Conservation (phyloP, 768 basidiomycete species). For the Strobilomyces confusus region DNA sequence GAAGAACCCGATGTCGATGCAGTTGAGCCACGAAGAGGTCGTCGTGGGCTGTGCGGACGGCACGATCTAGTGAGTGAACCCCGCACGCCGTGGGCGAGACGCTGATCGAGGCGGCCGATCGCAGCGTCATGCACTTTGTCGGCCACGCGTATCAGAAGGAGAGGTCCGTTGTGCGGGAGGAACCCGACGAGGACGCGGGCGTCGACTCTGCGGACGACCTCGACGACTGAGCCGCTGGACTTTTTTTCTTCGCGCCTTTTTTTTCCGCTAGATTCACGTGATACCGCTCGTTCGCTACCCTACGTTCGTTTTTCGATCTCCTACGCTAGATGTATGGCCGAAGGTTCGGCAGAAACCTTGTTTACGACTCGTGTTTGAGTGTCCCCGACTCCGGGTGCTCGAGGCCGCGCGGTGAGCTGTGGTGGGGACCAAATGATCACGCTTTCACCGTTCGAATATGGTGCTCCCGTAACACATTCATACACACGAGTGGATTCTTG, state of each 20-base stretch:
- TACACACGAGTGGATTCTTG: too few relatives aligned
- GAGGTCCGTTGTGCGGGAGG: conserved; percentile 3
- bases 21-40: conserved; percentile 85
- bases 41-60: conserved; percentile 91
- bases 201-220: conserved; percentile 16
- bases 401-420: too few relatives aligned
- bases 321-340: too few relatives aligned
- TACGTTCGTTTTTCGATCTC: conserved; percentile 27
- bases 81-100: not conserved
- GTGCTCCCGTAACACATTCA: too few relatives aligned
- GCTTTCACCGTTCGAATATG: too few relatives aligned
- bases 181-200: conserved; percentile 10
- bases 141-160: conserved; percentile 50
- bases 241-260: too few relatives aligned
- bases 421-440: too few relatives aligned
- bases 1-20: conserved; percentile 95
- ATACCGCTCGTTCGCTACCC: conserved; percentile 15
- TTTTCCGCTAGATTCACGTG: conserved; percentile 4
- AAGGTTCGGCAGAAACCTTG: too few relatives aligned
- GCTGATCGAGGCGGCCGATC: conserved; percentile 11
- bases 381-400: too few relatives aligned
- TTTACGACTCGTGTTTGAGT: too few relatives aligned
- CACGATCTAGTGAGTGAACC: conserved; percentile 73
- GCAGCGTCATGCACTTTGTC: conserved; percentile 59
- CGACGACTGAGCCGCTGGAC: conserved; percentile 7